Conservation (phyloP, 768 basidiomycete species). For the Candolleomyces aberdarensis region DNA sequence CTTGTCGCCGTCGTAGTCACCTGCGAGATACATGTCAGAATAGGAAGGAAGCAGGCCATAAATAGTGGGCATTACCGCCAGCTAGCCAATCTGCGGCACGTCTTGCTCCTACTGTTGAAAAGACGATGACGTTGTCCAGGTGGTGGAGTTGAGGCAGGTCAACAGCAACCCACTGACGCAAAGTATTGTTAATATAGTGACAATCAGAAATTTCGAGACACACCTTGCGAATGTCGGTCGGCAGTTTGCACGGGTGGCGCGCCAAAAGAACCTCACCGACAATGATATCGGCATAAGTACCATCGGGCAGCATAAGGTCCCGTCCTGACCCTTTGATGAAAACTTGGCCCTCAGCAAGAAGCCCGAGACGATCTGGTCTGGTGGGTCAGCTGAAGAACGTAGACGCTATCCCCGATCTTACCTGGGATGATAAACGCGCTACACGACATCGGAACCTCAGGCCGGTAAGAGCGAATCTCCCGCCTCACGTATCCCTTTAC, state of each 20-base stretch:
- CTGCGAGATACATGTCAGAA: constrained; percentile 24
- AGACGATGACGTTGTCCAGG: constrained; percentile 57
- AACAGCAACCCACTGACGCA: constrained; percentile 52
- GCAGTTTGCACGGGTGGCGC: constrained; percentile 68
- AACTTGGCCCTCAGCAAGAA: constrained; percentile 52
- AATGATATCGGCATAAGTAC: constrained; percentile 44
- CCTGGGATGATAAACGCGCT: constrained; percentile 64
- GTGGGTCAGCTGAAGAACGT: background rate
- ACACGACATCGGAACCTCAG: constrained; percentile 55
- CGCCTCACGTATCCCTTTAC: constrained; percentile 42
- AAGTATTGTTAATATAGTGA: background rate
- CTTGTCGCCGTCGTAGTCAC: constrained; percentile 73
- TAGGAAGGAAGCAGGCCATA: background rate
- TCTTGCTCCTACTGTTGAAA: constrained; percentile 48
- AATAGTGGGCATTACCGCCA: constrained; percentile 41
- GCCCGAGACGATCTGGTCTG: constrained; percentile 47
- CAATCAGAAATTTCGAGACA: constrained; percentile 1
- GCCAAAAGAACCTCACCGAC: constrained; percentile 60
- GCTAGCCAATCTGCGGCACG: constrained; percentile 62
- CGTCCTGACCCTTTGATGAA: constrained; percentile 50
- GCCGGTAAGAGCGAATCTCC: constrained; percentile 39
- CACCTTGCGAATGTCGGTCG: constrained; percentile 66
- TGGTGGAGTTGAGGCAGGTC: constrained; percentile 44
- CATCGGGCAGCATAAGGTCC: constrained; percentile 39
- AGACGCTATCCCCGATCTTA: constrained; percentile 13